Conservation (phyloP, 2,329 filamentous ascomycete species). For the Talaromyces amestolkiae region DNA sequence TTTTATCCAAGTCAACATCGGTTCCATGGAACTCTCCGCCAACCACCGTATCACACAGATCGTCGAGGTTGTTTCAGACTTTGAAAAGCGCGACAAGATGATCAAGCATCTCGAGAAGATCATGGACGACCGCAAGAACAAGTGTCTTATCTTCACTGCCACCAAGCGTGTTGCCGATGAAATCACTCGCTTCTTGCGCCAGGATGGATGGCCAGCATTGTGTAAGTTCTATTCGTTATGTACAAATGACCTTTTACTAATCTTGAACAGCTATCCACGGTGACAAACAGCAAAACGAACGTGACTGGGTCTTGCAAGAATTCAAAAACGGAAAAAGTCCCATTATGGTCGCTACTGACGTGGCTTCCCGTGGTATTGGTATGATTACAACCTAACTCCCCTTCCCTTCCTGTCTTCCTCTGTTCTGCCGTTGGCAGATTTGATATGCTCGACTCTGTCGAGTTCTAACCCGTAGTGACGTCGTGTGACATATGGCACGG, state of each 20-base stretch:
- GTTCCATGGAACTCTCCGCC: constrained; percentile 90
- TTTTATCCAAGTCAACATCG: constrained; percentile 98
- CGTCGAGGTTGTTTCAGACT: constrained; percentile 91
- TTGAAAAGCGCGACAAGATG: constrained; percentile 97
- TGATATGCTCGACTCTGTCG: constrained; percentile 22
- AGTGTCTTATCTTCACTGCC: constrained; percentile 87
- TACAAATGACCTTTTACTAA: constrained; percentile 27
- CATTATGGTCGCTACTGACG: constrained; percentile 99
- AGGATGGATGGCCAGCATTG: constrained; percentile 95
- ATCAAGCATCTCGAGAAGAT: constrained; percentile 96
- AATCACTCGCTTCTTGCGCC: constrained; percentile 93
- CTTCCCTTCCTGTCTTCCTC: constrained; percentile 33
- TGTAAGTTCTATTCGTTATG: constrained; percentile 60
- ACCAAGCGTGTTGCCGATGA: constrained; percentile 93
- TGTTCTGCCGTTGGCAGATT: constrained; percentile 23
- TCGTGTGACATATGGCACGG: constrained; percentile 62
- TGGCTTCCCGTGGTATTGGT: constrained; percentile 99
- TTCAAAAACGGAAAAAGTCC: constrained; percentile 99
- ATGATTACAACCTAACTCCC: constrained; percentile 65
- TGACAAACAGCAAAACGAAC: constrained; percentile 99
- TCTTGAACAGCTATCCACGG: constrained; percentile 78
- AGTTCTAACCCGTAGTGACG: constrained; percentile 49
- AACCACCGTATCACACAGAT: constrained; percentile 98
- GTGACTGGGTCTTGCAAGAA: constrained; percentile 98
- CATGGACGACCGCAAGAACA: constrained; percentile 95